Base-by-base conservation (phyloP, 331 rosid species). In the Arachis monticola region DNA sequence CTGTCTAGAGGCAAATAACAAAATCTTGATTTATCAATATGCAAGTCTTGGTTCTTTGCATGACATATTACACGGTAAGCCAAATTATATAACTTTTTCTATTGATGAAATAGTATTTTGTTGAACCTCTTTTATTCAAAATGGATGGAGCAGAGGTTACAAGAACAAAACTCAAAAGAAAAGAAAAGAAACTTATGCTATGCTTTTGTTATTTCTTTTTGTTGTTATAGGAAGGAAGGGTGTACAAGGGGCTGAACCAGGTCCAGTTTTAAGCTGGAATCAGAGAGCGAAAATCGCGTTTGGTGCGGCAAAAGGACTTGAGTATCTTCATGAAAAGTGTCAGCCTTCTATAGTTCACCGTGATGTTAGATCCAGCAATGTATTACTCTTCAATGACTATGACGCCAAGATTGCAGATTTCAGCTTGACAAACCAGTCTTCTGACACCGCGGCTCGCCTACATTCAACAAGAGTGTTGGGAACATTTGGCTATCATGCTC, bases 391-490 rank as follows among this genome's bases (percentile, higher is more conserved):
- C 69, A 86, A 91, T 53, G 96, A 89, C 58, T 86, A 86, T 61
- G 76, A 68, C 7, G 80, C 98, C 69, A 93, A 93, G 89, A 80
- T 93, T 41, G 93, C 97, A 1, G 98, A 93, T 83, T 93, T 93
- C 82, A 93, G 85, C 91, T 82, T 93, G 87, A 85, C 97, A 69
- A 93, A 86, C 79, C 98, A 93, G 80, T 83, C 97, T 3, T 93
- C 97, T 4, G 98, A 93, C 67, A 93, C 97, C 0, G 96, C 98
- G 0, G 97, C 97, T 17, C 79, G 97, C 42, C 88, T 93, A 10
- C 98, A 93, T 75, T 93, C 98, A 31, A 93, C 98, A 60, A 91
- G 98, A 79, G 98, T 91, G 73, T 87, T 93, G 80, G 98, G 98
- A 83, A 93, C 98, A 27, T 93, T 93, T 60, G 97, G 96, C 56